Evolutionary conservation across 169 alveolate species (phyloP).

Genomic region (Toxoplasma gondii): DNA sequence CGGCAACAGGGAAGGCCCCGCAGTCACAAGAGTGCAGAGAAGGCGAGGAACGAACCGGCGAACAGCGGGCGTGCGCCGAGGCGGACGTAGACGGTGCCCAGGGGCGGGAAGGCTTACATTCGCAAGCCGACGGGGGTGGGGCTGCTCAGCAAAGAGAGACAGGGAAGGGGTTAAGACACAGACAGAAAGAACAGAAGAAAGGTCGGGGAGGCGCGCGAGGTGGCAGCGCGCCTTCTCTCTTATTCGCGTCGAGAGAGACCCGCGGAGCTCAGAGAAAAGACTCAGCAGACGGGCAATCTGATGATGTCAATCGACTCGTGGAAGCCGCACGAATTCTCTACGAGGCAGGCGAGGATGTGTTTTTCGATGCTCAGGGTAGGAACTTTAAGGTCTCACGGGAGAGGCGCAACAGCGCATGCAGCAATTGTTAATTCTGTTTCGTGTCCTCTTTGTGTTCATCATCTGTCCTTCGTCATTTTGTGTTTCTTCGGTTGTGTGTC

Average conservation of each 20-base stretch:
- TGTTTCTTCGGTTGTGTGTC: too few species aligned
- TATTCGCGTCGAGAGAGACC: not conserved
- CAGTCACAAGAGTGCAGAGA: too few species aligned
- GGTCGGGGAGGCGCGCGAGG: not conserved
- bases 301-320: not conserved
- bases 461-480: too few species aligned
- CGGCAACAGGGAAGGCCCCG: too few species aligned
- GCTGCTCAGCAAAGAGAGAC: not conserved
- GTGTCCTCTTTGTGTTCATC: too few species aligned
- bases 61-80: too few species aligned
- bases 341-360: conserved; percentile 25
- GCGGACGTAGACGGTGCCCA: too few species aligned
- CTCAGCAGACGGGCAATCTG: not conserved
- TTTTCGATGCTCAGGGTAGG: conserved; percentile 36
- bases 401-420: too few species aligned
- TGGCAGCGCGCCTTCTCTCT: not conserved
- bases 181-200: not conserved
- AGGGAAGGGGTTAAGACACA: too few species aligned
- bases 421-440: too few species aligned
- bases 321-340: conserved; percentile 26
- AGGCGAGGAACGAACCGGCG: too few species aligned
- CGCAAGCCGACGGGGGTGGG: not conserved
- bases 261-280: not conserved
- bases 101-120: too few species aligned
- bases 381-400: not conserved